Evolutionary conservation across 257 asterid species (phyloP).

Genomic region (Nicotiana tomentosiformis): DNA sequence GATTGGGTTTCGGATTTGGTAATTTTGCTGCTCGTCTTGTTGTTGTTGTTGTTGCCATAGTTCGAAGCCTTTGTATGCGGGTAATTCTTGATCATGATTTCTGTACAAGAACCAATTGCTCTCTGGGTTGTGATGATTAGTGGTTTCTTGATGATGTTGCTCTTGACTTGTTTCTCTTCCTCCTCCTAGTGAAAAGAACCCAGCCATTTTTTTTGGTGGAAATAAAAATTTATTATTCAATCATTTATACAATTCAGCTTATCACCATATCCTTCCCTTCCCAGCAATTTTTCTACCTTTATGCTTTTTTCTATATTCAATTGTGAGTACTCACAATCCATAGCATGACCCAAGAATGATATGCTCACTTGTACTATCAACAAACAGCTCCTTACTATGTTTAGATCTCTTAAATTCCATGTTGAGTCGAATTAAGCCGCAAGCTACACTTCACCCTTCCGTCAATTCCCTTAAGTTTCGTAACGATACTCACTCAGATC

Average conservation of each 20-base stretch:
- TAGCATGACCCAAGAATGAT: neutral
- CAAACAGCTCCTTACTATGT: too few relatives aligned
- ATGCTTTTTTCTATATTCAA: neutral
- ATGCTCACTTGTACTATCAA: too few relatives aligned
- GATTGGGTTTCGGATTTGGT: neutral
- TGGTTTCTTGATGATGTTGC: neutral
- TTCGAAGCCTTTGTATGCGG: constrained; percentile 1
- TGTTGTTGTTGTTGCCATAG: constrained; percentile 10
- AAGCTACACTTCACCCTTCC: neutral
- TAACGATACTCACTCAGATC: neutral
- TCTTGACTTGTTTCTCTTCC: neutral
- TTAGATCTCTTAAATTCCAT: too few relatives aligned
- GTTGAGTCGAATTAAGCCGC: neutral
- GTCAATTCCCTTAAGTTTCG: neutral
- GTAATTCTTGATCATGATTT: constrained; percentile 3
- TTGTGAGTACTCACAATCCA: neutral
- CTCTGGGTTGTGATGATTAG: neutral
- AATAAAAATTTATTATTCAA: too few relatives aligned
- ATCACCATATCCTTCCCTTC: too few relatives aligned
- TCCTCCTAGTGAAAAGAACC: constrained; percentile 12
- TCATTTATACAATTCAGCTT: too few relatives aligned
- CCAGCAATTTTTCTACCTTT: neutral
- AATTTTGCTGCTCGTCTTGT: neutral
- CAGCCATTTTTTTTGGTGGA: neutral
- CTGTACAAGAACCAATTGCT: constrained; percentile 1